Evolutionary conservation across 1,139 yeast genomes (phyloP), one percentile per base, ranked within the genome.

Genomic region (Zhuliangozyma blackwelliae): DNA sequence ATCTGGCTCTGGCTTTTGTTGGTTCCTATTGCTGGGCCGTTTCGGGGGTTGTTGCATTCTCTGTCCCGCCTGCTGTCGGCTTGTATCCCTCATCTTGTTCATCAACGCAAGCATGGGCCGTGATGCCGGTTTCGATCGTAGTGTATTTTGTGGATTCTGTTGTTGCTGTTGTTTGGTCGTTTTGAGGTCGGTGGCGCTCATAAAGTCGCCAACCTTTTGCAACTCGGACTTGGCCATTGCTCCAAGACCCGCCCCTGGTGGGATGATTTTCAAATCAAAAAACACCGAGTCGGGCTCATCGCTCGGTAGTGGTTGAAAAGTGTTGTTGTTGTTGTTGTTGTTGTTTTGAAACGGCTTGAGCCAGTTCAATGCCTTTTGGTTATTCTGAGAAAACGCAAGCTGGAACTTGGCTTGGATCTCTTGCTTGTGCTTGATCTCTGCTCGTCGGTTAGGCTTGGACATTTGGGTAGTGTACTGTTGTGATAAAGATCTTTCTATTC

Each of bases 351-450:
- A 22, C 7, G 59, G 61, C 27, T 46, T 50, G 35, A 76, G 57
- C 82, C 82, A 77, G 25, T 64, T 59, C 31, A 55, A 37, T 0
- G 71, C 72, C 29, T 55, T 62, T 13, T 55, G 47, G 40, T 65
- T 66, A 23, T 63, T 65, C 29, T 60, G 61, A 7, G 66, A 47
- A 11, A 75, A 51, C 5, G 72, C 65, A 8, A 69, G 58, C 49
- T 71, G 77, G 48, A 75, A 65, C 43, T 61, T 61, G 11, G 76
- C 66, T 45, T 72, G 81, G 10, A 76, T 58, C 29, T 65, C 68
- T 42, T 75, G 72, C 47, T 75, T 75, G 34, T 60, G 50, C 46
- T 67, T 65, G 38, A 74, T 73, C 46, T 73, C 79, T 35, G 64
- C 53, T 25, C 75, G 49, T 39, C 68, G 52, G 40, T 54, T 57